phyloP scores from a whole-genome alignment of 768 basidiomycete species.

The Suillus weaverae region DNA sequence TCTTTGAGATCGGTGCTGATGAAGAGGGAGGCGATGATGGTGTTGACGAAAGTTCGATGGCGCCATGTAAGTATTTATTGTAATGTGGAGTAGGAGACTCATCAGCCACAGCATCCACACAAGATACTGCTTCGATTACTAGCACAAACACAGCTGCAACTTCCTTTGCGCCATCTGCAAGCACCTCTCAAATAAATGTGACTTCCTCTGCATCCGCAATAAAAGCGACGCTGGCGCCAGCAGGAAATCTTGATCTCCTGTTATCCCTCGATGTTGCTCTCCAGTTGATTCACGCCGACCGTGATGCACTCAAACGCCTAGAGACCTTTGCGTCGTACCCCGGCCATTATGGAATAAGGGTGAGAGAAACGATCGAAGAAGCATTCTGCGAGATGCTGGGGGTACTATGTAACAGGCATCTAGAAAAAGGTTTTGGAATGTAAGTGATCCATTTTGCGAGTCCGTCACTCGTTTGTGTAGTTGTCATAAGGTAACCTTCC shows the following conservation, averaged over 20 bases:
- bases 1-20: slow-evolving; percentile 50
- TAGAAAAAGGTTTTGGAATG: slow-evolving; percentile 77
- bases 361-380: slow-evolving; percentile 93
- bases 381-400: slow-evolving; percentile 84
- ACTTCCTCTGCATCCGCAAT: background rate
- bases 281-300: slow-evolving; percentile 89
- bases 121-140: slow-evolving; percentile 1
- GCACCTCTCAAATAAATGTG: background rate
- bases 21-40: slow-evolving; percentile 30
- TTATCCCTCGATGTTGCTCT: slow-evolving; percentile 91
- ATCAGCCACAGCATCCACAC: background rate
- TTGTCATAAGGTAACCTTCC: slow-evolving; percentile 4
- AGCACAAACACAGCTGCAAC: slow-evolving; percentile 3
- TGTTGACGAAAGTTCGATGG: slow-evolving; percentile 16
- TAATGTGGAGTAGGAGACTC: slow-evolving; percentile 19
- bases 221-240: slow-evolving; percentile 4
- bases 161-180: background rate
- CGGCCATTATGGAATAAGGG: slow-evolving; percentile 81
- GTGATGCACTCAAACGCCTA: slow-evolving; percentile 87
- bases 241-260: slow-evolving; percentile 71
- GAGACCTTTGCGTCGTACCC: slow-evolving; percentile 91
- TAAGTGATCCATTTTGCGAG: slow-evolving; percentile 35
- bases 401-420: slow-evolving; percentile 74
- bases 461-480: background rate
- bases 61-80: background rate